Base-by-base conservation (phyloP, 257 asterid genomes). In the Solanum megistacrolobum region DNA sequence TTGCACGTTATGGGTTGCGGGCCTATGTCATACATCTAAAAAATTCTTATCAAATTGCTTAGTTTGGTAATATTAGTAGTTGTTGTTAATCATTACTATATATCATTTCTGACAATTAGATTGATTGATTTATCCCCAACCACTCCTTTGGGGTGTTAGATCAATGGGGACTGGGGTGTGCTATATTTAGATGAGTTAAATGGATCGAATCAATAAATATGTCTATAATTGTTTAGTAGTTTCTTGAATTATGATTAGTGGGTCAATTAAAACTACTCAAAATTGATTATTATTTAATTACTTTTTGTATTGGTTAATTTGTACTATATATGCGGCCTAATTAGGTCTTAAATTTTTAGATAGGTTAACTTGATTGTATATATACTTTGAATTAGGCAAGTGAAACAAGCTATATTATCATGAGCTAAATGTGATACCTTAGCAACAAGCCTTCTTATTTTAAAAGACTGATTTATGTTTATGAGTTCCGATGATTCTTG, bases 1-100 rank as follows among this genome's bases (percentile, higher is more conserved):
- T 55, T 55, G 65, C 65, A 55, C 65, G 68, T 85, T 29, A 75
- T 85, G 86, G 90, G 86, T 36, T 69, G 84, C 2, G 89, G 87
- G 87, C 89, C 89, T 48, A 39, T 21, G 7, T 9, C 14, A 55
- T 86, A 60, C 88, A 68, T 68, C 38, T 35, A 2, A n/a, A 27
- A 75, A 62, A 71, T 4, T 48, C 85, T 48, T 29, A 48, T 48
- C 66, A 2, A 43, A 48, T 46, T 46, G 85, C 85, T 81, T 78
- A 78, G 65, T 78, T 41, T 78, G 38, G 84, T 25, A 25, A 36
- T 74, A 21, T 75, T 25, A 41, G 5, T 41, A 39, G 41, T 75
- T 13, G 84, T 18, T 78, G 9, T 14, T 25, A 39, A 78, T 41
- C 84, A 25, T 41, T 25, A 25, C 38, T 12, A n/a, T n/a, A n/a